Percentiles rank a stretch among this genome's conserved stretches.
Evolutionary conservation across 352 stramenopile genomes (phyloP).

Genomic region (Globisporangium cystogenes): DNA sequence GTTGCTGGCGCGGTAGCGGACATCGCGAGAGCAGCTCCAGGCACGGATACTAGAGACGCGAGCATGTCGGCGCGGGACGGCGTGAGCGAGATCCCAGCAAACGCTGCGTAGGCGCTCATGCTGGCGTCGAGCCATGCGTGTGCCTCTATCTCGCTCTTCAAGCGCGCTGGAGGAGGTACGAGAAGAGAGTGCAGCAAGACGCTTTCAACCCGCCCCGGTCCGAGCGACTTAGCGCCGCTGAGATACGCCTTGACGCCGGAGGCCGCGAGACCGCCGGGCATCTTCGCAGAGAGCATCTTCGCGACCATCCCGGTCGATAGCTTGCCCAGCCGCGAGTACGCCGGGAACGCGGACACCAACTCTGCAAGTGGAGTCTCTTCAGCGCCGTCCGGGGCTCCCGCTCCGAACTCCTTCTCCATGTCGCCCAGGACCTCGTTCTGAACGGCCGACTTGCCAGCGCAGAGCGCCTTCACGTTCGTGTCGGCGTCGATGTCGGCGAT

Average conservation of each 20-base stretch:
- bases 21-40: constrained; percentile 6
- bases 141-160: constrained; percentile 71
- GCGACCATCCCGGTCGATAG: constrained; percentile 53
- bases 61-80: constrained; percentile 4
- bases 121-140: constrained; percentile 78
- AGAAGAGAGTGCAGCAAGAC: constrained; percentile 70
- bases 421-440: constrained; percentile 89
- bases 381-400: constrained; percentile 55
- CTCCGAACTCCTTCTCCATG: constrained; percentile 83
- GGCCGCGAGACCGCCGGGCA: constrained; percentile 83
- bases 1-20: constrained; percentile 33
- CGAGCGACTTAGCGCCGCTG: constrained; percentile 43
- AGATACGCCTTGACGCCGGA: constrained; percentile 77
- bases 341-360: constrained; percentile 53
- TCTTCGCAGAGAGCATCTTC: constrained; percentile 77
- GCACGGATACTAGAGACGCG: background rate
- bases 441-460: constrained; percentile 77
- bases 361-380: constrained; percentile 73
- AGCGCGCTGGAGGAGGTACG: constrained; percentile 42
- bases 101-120: constrained; percentile 62
- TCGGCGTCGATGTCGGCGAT: constrained; percentile 63
- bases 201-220: constrained; percentile 64
- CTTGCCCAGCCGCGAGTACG: constrained; percentile 71
- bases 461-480: constrained; percentile 76
- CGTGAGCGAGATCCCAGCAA: constrained; percentile 63